Base-by-base conservation (phyloP, 2,329 filamentous ascomycete species). In the Pyricularia pennisetigena region DNA sequence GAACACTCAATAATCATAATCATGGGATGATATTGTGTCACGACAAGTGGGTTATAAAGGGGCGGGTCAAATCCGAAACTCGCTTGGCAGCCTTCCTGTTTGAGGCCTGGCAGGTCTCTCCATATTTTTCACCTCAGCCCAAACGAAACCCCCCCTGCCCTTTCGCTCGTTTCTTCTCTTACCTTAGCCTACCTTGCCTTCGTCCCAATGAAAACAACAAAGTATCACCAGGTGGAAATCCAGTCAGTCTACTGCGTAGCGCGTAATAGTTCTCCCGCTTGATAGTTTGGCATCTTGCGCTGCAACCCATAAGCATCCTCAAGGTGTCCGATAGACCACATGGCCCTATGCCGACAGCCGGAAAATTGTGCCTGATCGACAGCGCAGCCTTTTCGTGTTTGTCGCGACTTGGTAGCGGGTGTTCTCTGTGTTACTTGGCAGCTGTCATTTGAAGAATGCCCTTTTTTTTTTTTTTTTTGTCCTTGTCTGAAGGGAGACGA, bases 1-100 rank as follows among this genome's bases (percentile, higher is more conserved):
- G 41, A 54, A 54, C 41, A 54, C 41, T 54, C 20, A 54, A 54
- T 54, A 54, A 54, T 54, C 20, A 54, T n/a, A 54, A 54, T n/a
- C 41, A 54, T 54, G 41, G 41, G 41, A 54, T 54, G 41, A 54
- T 54, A 54, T 54, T 54, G 41, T 54, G 41, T 54, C 41, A 54
- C 41, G 41, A 26, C 57, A 26, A 16, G 57, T 61, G 57, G 57
- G 23, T 14, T 24, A 26, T 9, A 24, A 35, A 61, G 24, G 57
- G 64, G 64, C 72, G 72, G 67, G 72, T 69, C 69, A 54, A 64
- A 67, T 71, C 71, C 76, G 78, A 80, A 79, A 79, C 78, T 79
- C 78, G 76, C 76, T 79, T 79, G 69, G 71, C 71, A 74, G 74
- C 76, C 76, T 77, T 70, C 70, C 71, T 74, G 77, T 77, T 78